Evolutionary conservation across 805 yeast genomes (phyloP).

Genomic region (Pichia gijzeniarum): DNA sequence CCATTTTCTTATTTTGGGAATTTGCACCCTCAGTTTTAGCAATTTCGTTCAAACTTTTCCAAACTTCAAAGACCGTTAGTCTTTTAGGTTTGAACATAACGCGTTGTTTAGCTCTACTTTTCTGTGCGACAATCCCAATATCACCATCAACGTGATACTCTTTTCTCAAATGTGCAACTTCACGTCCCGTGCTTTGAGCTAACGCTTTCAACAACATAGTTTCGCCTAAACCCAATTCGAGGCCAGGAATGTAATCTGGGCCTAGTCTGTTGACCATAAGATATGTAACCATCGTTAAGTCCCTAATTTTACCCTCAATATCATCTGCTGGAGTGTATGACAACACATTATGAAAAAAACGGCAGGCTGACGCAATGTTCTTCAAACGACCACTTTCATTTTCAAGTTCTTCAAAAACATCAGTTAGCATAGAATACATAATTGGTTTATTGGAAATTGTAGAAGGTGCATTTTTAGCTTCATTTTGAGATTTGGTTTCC

Average conservation of each 20-base stretch:
- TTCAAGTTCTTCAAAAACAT: slow-evolving; percentile 73
- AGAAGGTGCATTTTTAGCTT: background rate
- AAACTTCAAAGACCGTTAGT: slow-evolving; percentile 66
- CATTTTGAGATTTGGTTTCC: slow-evolving; percentile 5
- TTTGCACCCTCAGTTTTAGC: slow-evolving; percentile 75
- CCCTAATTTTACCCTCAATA: slow-evolving; percentile 21
- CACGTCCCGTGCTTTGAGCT: slow-evolving; percentile 83
- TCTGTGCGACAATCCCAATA: slow-evolving; percentile 81
- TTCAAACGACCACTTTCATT: slow-evolving; percentile 76
- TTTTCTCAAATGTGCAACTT: slow-evolving; percentile 58
- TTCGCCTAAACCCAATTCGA: slow-evolving; percentile 93
- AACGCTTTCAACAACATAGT: slow-evolving; percentile 81
- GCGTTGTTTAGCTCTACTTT: slow-evolving; percentile 78
- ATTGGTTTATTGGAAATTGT: slow-evolving; percentile 18
- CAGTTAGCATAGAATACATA: slow-evolving; percentile 41
- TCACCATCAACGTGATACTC: slow-evolving; percentile 83
- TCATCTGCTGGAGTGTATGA: slow-evolving; percentile 29
- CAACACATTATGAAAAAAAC: slow-evolving; percentile 62
- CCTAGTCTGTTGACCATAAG: slow-evolving; percentile 84
- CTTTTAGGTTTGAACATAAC: slow-evolving; percentile 91
- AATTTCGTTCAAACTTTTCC: slow-evolving; percentile 64
- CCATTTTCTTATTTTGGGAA: slow-evolving; percentile 73
- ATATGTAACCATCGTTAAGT: slow-evolving; percentile 67
- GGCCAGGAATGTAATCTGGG: slow-evolving; percentile 86
- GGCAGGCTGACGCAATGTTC: slow-evolving; percentile 68